Conservation (phyloP, 2,329 filamentous ascomycete species). For the Alternaria sp. region DNA sequence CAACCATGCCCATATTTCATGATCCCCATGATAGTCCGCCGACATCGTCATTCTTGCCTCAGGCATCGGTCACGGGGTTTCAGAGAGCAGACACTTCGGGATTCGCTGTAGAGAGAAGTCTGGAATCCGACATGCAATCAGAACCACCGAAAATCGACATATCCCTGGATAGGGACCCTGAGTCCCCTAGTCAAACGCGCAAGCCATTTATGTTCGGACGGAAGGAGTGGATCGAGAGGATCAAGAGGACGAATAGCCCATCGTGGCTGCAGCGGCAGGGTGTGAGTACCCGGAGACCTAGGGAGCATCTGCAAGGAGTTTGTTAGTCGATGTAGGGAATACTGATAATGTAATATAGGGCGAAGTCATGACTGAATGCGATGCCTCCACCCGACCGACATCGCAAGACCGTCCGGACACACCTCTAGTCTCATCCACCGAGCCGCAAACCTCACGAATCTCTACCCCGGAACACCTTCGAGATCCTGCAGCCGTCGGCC, state of each 20-base stretch:
- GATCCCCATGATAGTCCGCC: conserved; percentile 44
- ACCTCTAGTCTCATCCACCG: conserved; percentile 47
- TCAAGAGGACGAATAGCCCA: conserved; percentile 82
- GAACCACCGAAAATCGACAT: conserved; percentile 10
- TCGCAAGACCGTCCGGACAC: conserved; percentile 43
- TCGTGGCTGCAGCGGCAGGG: conserved; percentile 71
- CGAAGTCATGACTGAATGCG: conserved; percentile 20
- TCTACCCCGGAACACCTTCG: conserved; percentile 37
- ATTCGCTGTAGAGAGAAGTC: conserved; percentile 14
- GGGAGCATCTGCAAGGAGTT: neutral
- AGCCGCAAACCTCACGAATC: conserved; percentile 47
- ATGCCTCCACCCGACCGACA: conserved; percentile 25
- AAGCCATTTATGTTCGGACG: conserved; percentile 63
- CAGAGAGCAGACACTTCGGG: conserved; percentile 28
- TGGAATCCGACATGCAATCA: conserved; percentile 19
- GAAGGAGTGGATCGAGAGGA: conserved; percentile 80
- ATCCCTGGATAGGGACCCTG: conserved; percentile 18
- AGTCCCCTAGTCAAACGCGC: conserved; percentile 31
- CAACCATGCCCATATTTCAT: conserved; percentile 53
- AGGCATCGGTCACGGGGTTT: conserved; percentile 21
- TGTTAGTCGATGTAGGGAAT: neutral
- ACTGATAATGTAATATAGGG: conserved; percentile 33
- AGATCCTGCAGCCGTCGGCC: conserved; percentile 44
- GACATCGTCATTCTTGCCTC: conserved; percentile 26
- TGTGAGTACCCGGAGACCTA: conserved; percentile 51